Evolutionary conservation across 164 flowering plant genomes (phyloP), one percentile per base, ranked within the genome.

Genomic region (Akebia trifoliata): DNA sequence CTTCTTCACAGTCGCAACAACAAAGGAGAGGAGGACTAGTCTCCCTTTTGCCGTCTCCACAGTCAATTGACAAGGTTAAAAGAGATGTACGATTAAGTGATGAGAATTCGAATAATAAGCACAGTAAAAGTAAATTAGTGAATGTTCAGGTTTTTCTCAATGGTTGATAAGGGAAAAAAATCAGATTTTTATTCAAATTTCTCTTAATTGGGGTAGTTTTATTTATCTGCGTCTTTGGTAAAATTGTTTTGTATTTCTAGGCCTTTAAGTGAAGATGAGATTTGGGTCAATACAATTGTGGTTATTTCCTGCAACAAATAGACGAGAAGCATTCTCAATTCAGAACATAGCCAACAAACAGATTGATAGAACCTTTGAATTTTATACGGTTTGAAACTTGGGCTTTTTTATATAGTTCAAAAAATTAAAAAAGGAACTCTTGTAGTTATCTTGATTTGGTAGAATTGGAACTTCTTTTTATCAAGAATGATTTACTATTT

Each of bases 281-380:
- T 67, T 55, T 78, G 80, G 50, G 56, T 76, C 28, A 80, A 80
- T 45, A 94, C 99, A 0, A 97, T 97, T n/a, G 83, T 85, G 29
- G 97, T 85, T 63, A 77, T 94, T 57, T 68, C 96, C 2, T 90
- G 97, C 63, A 76, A 85, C 61, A 51, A 61, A 64, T 56, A 79
- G 91, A 66, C 81, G 97, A 61, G 99, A 94, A 81, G 94, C 90
- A 30, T 69, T 70, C 26, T 95, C 96, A 4, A 68, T 81, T 36
- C 97, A 90, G 79, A 83, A 64, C 64, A 86, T 94, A 53, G 97
- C 97, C 38, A 88, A 82, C 73, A 90, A 90, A 78, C 99, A 88
- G 75, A 94, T 90, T 63, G 99, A 94, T 64, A 81, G 91, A 70
- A 82, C 89, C 24, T 94, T 94, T 70, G 74, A 69, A 14, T 94